Percentiles rank a stretch among this genome's conserved stretches.
Conservation (phyloP, 768 basidiomycete species). For the Leccinum disarticulatum region DNA sequence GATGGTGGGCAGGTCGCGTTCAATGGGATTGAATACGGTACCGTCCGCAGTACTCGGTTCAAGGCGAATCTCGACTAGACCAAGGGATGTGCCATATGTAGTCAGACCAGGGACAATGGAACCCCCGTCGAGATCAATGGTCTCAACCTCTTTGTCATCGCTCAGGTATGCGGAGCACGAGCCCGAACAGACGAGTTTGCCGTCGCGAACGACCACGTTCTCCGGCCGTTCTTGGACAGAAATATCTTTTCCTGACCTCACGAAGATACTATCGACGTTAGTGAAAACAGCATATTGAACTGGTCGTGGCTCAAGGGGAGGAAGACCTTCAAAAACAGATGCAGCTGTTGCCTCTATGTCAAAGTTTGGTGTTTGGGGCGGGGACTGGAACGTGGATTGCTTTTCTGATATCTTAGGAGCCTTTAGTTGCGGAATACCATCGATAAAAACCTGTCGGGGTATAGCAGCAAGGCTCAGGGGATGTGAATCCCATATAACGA, state of each 20-base stretch:
- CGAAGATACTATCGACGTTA: conserved; percentile 58
- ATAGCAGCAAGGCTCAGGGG: conserved; percentile 75
- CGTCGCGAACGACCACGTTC: conserved; percentile 45
- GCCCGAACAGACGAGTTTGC: conserved; percentile 53
- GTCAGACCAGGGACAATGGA: conserved; percentile 67
- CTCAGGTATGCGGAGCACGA: conserved; percentile 22
- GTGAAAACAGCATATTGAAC: conserved; percentile 51
- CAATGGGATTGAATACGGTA: conserved; percentile 52
- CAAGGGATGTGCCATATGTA: conserved; percentile 70
- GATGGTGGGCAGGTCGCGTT: conserved; percentile 37
- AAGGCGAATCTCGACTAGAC: conserved; percentile 63
- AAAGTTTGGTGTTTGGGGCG: conserved; percentile 67
- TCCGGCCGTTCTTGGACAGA: conserved; percentile 27
- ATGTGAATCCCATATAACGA: conserved; percentile 78
- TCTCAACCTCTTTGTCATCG: conserved; percentile 24
- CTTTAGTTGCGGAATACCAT: conserved; percentile 74
- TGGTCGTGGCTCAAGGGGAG: conserved; percentile 53
- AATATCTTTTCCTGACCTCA: conserved; percentile 25
- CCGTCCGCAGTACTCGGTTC: conserved; percentile 78
- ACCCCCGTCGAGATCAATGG: conserved; percentile 72
- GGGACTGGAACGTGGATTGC: conserved; percentile 41
- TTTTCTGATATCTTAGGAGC: conserved; percentile 40
- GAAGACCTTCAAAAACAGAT: conserved; percentile 69
- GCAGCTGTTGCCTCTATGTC: conserved; percentile 64
- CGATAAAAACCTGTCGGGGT: conserved; percentile 77